phyloP scores from a whole-genome alignment of 305 asterid species.

The Lippia alba region DNA sequence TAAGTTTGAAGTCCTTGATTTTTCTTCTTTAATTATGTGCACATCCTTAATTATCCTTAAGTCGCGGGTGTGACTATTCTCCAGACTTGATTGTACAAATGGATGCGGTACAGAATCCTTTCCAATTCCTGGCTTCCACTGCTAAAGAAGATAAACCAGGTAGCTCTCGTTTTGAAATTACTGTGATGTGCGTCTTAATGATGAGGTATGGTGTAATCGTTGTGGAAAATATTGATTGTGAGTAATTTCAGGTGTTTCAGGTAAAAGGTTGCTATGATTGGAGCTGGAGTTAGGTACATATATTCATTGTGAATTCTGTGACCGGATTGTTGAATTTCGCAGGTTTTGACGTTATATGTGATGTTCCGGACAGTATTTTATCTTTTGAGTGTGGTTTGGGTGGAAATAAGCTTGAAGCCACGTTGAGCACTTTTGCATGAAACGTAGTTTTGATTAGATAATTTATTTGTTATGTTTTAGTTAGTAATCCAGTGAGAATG shows the following conservation, averaged over 20 bases:
- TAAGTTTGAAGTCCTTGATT: too few relatives aligned
- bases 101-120: conserved; percentile 19
- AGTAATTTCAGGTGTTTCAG: conserved; percentile 50
- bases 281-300: conserved; percentile 96
- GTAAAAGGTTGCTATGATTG: conserved; percentile 81
- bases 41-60: too few relatives aligned
- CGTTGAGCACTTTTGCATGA: conserved; percentile 17
- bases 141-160: conserved; percentile 52
- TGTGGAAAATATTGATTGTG: conserved; percentile 5
- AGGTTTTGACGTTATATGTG: conserved; percentile 13
- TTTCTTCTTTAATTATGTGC: too few relatives aligned
- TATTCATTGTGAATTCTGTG: conserved; percentile 9
- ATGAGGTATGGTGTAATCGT: not conserved
- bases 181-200: not conserved
- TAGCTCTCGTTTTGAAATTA: conserved; percentile 7
- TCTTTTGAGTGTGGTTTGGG: conserved; percentile 8
- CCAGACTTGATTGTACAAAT: conserved; percentile 32
- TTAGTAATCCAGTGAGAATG: conserved; percentile 4
- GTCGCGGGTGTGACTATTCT: too few relatives aligned
- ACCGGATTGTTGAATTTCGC: conserved; percentile 8
- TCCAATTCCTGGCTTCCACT: conserved; percentile 42
- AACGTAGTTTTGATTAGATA: not conserved
- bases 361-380: not conserved
- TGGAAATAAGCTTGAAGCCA: conserved; percentile 7
- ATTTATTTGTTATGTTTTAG: conserved; percentile 7